Evolutionary conservation across 108 stramenopile species (phyloP).

Genomic region (Aurantiochytrium sp.): DNA sequence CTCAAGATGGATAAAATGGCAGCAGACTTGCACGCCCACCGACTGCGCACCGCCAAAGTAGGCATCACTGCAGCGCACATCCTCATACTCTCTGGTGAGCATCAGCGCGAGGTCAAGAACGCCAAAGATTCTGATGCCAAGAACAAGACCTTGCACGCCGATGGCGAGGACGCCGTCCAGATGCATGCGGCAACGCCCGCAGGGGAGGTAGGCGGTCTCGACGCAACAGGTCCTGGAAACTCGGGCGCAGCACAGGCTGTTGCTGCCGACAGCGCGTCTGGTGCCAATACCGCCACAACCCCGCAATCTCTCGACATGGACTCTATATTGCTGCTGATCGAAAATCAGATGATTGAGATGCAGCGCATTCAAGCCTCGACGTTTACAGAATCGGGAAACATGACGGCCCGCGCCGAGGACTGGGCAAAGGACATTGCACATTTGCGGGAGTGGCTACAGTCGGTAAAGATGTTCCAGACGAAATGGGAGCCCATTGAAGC

Average conservation of each 20-base stretch:
- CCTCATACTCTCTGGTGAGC: background rate
- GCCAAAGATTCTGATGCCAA: too few relatives aligned
- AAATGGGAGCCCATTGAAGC: conserved; percentile 7
- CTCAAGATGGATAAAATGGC: background rate
- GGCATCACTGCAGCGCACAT: background rate
- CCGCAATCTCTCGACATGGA: background rate
- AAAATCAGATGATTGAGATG: background rate
- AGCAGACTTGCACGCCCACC: background rate
- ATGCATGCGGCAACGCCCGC: too few relatives aligned
- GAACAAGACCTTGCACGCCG: too few relatives aligned
- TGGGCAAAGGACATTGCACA: background rate
- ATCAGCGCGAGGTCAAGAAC: background rate
- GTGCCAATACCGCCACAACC: background rate
- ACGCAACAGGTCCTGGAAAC: too few relatives aligned
- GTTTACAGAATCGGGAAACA: background rate
- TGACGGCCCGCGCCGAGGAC: background rate
- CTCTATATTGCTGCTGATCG: background rate
- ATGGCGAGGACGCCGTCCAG: too few relatives aligned
- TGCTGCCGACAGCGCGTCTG: background rate
- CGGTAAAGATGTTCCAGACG: background rate
- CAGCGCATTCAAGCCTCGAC: background rate
- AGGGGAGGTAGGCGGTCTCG: too few relatives aligned
- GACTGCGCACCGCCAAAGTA: background rate
- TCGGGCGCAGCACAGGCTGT: background rate
- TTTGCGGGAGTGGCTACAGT: background rate